Conservation (phyloP, 148 eudicot species). For the Pouteria glomerata region DNA sequence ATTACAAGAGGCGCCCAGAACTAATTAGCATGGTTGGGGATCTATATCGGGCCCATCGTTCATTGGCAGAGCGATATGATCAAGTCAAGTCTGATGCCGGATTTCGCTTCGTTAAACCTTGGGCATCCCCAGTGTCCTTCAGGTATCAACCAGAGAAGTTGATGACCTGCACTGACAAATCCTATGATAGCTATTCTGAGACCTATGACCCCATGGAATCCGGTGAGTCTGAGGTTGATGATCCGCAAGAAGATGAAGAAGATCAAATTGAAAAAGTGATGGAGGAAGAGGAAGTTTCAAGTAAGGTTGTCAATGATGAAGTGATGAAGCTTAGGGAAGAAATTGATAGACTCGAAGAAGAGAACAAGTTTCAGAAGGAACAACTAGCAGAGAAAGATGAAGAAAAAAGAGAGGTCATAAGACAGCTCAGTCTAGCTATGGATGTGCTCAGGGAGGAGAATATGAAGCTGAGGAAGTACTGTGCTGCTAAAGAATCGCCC, state of each 20-base stretch:
- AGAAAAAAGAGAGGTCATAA: conserved; percentile 83
- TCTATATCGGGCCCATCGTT: conserved; percentile 69
- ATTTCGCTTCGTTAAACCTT: conserved; percentile 38
- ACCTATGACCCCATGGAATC: conserved; percentile 48
- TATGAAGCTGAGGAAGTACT: conserved; percentile 44
- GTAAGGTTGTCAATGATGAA: conserved; percentile 27
- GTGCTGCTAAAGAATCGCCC: conserved; percentile 19
- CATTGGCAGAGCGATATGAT: conserved; percentile 73
- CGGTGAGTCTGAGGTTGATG: conserved; percentile 73
- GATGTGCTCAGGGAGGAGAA: conserved; percentile 73
- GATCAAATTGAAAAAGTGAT: conserved; percentile 20
- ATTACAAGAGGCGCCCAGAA: conserved; percentile 86
- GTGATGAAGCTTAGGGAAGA: conserved; percentile 51
- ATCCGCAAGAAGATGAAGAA: conserved; percentile 48
- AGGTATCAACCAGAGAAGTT: conserved; percentile 30
- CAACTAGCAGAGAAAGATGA: conserved; percentile 61
- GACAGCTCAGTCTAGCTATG: conserved; percentile 70
- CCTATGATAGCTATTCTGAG: conserved; percentile 56
- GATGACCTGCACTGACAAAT: conserved; percentile 27
- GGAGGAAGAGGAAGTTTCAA: conserved; percentile 16
- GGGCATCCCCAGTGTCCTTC: conserved; percentile 40
- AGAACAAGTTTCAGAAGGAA: conserved; percentile 47
- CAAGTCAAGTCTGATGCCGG: conserved; percentile 51
- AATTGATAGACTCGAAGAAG: conserved; percentile 43
- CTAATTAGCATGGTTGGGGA: conserved; percentile 70